phyloP scores from a whole-genome alignment of 768 basidiomycete genomes.

The Pleurotus salmoneostramineus region DNA sequence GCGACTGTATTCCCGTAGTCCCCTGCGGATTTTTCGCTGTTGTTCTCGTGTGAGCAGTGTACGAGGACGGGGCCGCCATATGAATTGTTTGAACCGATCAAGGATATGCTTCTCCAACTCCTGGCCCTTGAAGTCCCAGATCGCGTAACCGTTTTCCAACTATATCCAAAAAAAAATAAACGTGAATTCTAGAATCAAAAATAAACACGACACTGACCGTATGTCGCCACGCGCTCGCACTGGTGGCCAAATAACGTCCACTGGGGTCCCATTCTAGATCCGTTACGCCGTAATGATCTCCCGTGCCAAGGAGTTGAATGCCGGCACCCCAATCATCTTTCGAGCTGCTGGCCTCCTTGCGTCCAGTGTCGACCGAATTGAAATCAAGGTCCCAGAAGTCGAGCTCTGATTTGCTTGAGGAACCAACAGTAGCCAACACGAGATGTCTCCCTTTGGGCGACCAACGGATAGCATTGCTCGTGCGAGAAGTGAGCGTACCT shows the following conservation, averaged over 20 bases:
- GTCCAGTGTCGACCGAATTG: constrained; percentile 46
- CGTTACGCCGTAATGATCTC: constrained; percentile 96
- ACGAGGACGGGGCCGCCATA: constrained; percentile 96
- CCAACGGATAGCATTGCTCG: constrained; percentile 94
- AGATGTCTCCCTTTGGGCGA: constrained; percentile 95
- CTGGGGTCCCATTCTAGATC: constrained; percentile 99
- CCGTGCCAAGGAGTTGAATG: constrained; percentile 80
- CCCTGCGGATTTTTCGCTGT: constrained; percentile 81
- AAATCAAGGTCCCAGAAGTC: constrained; percentile 99
- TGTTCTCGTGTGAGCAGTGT: constrained; percentile 85
- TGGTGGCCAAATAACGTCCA: constrained; percentile 89
- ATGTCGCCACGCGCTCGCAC: constrained; percentile 93
- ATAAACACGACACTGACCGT: constrained; percentile 52
- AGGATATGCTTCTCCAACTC: constrained; percentile 85
- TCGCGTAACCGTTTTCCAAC: constrained; percentile 94
- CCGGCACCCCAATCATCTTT: constrained; percentile 81
- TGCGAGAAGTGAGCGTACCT: constrained; percentile 79
- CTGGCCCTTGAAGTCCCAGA: constrained; percentile 99
- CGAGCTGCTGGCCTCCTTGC: constrained; percentile 46
- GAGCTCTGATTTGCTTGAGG: constrained; percentile 91
- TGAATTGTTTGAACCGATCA: constrained; percentile 97
- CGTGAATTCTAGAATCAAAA: background rate
- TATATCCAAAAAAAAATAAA: constrained; percentile 23
- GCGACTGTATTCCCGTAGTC: constrained; percentile 87
- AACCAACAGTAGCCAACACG: constrained; percentile 93